Percentiles rank a stretch among this genome's conserved stretches.
These are phyloP conservation scores for Cyberlindnera samutprakarnensis DNA, from an alignment of 805 yeast genomes.

Conservation along the genomic window DNA sequence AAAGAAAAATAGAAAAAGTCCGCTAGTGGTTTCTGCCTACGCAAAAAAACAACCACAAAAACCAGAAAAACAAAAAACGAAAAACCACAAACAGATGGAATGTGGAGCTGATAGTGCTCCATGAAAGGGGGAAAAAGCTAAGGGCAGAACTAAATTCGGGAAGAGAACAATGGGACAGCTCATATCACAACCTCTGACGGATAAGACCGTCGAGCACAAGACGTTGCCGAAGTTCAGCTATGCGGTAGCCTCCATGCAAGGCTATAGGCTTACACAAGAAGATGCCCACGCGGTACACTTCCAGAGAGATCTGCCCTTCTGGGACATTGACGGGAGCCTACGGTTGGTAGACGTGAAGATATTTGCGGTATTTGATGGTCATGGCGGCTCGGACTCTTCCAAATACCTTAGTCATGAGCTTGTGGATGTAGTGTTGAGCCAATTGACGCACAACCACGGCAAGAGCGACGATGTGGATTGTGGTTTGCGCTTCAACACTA, in stretches of 20 bases:
- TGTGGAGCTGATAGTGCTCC: no score
- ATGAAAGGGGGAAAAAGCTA: no score
- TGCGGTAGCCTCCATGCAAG: slow-evolving; percentile 71
- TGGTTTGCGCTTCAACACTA: slow-evolving; percentile 25
- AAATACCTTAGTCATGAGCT: slow-evolving; percentile 36
- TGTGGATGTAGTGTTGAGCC: slow-evolving; percentile 15
- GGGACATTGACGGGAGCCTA: slow-evolving; percentile 15
- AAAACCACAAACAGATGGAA: no score
- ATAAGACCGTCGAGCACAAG: slow-evolving; percentile 39
- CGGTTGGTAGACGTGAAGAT: slow-evolving; percentile 28
- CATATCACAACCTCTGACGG: slow-evolving; percentile 52
- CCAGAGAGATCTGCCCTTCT: slow-evolving; percentile 27
- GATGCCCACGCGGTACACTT: slow-evolving; percentile 59
- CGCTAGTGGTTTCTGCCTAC: no score
- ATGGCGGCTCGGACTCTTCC: slow-evolving; percentile 65
- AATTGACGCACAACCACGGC: slow-evolving; percentile 4
- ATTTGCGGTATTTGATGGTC: slow-evolving; percentile 78
- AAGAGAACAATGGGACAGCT: slow-evolving; percentile 56
- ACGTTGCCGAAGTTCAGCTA: slow-evolving; percentile 35
- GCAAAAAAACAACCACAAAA: no score
- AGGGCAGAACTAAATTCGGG: no score
- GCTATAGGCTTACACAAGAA: slow-evolving; percentile 68
- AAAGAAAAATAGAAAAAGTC: no score
- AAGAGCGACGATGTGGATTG: no score
- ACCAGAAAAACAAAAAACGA: no score